Evolutionary conservation across 108 stramenopile genomes (phyloP), one percentile per base, ranked within the genome.

Genomic region (Ochromonas danica): DNA sequence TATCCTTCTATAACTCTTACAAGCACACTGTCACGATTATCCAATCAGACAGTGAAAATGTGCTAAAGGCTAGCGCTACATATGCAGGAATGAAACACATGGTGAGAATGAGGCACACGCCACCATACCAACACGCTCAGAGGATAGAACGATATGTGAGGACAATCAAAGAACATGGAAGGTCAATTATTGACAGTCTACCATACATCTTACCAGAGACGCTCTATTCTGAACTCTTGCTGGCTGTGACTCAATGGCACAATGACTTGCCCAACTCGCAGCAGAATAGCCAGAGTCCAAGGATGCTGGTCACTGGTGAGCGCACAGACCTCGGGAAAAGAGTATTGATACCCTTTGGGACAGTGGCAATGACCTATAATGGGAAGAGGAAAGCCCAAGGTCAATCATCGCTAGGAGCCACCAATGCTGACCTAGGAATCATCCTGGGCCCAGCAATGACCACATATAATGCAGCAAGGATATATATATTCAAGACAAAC

Each of bases 41-140:
- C 63, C 31, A 31, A 67, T 31, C 63, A 22, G 63, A 67, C 63
- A 22, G 31, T 33, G 63, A 67, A 33, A 31, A 22, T 67, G 31
- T 31, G 30, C 31, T 67, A 67, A 31, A 22, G 63, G 63, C 63
- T 33, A 31, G 63, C 31, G 30, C 31, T 31, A 67, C 63, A 31
- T 67, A 67, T 67, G 30, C 31, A 67, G 31, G 31, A 22, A 31
- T 67, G 31, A 67, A 67, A 67, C 30, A 33, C 31, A 67, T 67
- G 22, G 51, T 10, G 31, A 67, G 31, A 67, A 31, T 67, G 31
- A 22, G 31, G 17, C 63, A 67, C 17, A 67, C 63, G 17, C 63
- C 63, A 22, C 63, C 63, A 67, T 67, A 67, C 31, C 63, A 67
- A 67, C 63, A 67, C 31, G 63, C 63, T 67, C 63, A 67, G 63